Evolutionary conservation across 768 basidiomycete genomes (phyloP), one percentile per base, ranked within the genome.

Genomic region (Naematelia encephala): DNA sequence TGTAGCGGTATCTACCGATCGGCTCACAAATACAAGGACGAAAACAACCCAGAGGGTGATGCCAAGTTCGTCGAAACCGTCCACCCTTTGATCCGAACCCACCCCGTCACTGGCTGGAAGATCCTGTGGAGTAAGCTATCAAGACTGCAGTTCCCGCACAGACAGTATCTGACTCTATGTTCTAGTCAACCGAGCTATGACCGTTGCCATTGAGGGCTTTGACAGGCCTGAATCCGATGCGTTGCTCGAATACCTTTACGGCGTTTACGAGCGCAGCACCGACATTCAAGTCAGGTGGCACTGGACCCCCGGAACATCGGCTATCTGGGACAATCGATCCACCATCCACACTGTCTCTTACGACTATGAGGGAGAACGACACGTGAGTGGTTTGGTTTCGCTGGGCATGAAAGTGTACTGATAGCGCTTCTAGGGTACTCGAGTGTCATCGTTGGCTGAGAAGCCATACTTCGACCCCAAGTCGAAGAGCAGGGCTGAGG

Each of bases 141-240:
- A 81, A 84, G 47, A 84, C n/a, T n/a, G 39, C 39, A 43, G 39
- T 43, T n/a, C 11, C n/a, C 39, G 39, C 39, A 84, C 76, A 78
- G 72, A 69, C 75, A 43, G n/a, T 11, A 43, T 11, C 12, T n/a
- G 11, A n/a, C 11, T 43, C 39, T 43, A 11, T n/a, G 11, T n/a
- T 43, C 39, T 39, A 57, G 69, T 77, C 67, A 77, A 77, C 68
- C 73, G 65, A 27, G 63, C 68, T 50, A 75, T 76, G 70, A 78
- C 75, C 4, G 66, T 68, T 28, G 69, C 72, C 27, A 78, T 78
- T 57, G 67, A 77, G 50, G 77, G 76, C 19, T 61, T 78, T 16
- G 73, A 74, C 52, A 69, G 75, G 57, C 62, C 65, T 46, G 77
- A 79, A 67, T 69, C 68, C 4, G 78, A 79, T 39, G 46, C 48